Base-by-base conservation (phyloP, 805 yeast genomes). In the Candida vartiovaarae region DNA sequence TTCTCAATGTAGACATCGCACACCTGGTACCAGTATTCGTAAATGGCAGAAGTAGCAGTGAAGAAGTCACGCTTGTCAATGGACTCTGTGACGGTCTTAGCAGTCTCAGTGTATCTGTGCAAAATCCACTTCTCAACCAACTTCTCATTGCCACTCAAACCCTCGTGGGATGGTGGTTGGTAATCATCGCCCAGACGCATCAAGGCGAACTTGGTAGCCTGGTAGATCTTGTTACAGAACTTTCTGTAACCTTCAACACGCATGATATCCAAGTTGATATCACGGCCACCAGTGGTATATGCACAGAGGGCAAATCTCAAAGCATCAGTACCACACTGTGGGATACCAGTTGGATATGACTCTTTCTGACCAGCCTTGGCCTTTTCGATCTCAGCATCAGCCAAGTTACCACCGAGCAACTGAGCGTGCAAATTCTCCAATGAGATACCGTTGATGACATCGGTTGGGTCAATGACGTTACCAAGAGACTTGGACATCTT, bases 281-380 rank as follows among this genome's bases (percentile, higher is more conserved):
- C 99, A 70, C 98, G 82, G 57, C 97, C 98, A 71, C 99, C 99
- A 39, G 98, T 91, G 42, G 96, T 84, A 74, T 91, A 93, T 42
- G 97, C 96, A 78, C 98, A 93, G 53, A 91, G 77, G 34, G 99
- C 98, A 64, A 93, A 93, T 72, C 99, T 82, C 71, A 93, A 72
- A 37, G 99, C 99, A 68, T 93, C 99, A 40, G 98, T 90, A 73
- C 99, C 99, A 77, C 99, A 93, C 72, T 93, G 96, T 45, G 98
- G 97, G 55, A 91, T 90, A 72, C 99, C 99, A 56, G 82, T 81
- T 53, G 99, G 99, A 74, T 89, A 91, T 9, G 95, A 82, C 59
- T 78, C 73, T 56, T 75, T 79, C 71, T 93, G 98, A 50, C 98
- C 98, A 36, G 75, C 78, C 57, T 77, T 80, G 27, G 98, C 97